Evolutionary conservation across 176 grass and related monocot species (phyloP), one percentile per base, ranked within the genome.

Genomic region (Poa annua): DNA sequence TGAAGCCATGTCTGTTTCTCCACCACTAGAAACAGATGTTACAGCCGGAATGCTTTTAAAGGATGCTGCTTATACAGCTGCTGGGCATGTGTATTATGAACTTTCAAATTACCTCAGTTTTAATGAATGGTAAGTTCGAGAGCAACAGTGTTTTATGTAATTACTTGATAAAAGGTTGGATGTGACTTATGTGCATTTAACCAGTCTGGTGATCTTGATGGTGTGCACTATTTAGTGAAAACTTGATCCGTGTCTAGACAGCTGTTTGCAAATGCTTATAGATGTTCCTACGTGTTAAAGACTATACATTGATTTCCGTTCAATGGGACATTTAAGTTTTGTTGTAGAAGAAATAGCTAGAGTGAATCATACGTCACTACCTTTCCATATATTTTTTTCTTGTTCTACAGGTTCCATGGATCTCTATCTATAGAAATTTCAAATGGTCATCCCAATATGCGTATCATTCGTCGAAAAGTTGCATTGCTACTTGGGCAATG

Each of bases 81-180:
- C 91, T 25, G 93, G 96, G 17, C 96, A 99, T 84, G 96, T 96
- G 64, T 99, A 96, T 80, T 99, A 99, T 89, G 96, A 99, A 81
- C 93, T 99, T 85, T 99, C 96, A 35, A 99, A 87, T 80, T 96
- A 90, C 81, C 87, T 99, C 80, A 92, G 86, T 81, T 96, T 99
- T 77, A 93, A 89, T 44, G 96, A 99, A 66, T 99, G 96, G 96
- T 99, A 88, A 85, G 83, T 87, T 81, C n/a, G 66, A 71, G 36
- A 71, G 21, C 74, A 36, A 48, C 56, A 10, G 4, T 83, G 34
- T 61, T 52, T 80, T 80, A 25, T 66, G 63, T 74, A 64, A 78
- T 79, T 69, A 71, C 61, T 68, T 81, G 60, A 7, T 62, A 44
- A 64, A 77, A 68, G 22, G 21, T 56, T 77, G 42, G 55, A 35